phyloP scores from a whole-genome alignment of 257 asterid species.

The Solanum arcanum region DNA sequence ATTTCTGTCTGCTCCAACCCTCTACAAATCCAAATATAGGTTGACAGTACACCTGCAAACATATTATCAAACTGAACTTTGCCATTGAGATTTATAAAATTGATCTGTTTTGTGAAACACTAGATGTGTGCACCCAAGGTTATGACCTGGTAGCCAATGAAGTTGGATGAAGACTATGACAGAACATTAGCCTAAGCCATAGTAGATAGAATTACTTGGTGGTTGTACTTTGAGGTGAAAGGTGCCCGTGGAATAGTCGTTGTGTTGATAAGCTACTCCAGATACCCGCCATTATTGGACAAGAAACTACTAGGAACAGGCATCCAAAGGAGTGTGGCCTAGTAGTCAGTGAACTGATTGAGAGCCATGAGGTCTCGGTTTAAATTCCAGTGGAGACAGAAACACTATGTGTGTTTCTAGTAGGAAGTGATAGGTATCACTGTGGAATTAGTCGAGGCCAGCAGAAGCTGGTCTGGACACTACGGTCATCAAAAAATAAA shows the following conservation, averaged over 20 bases:
- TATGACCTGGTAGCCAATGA: not conserved
- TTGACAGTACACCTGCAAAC: slow-evolving; percentile 40
- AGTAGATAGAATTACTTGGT: not conserved
- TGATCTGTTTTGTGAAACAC: not conserved
- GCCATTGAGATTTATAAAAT: not conserved
- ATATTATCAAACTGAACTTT: not conserved
- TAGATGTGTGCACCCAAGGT: not conserved
- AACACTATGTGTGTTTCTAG: not conserved
- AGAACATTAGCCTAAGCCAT: not conserved
- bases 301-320: not conserved
- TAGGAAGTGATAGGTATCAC: not conserved
- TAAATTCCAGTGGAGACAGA: not conserved
- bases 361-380: not conserved
- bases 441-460: not conserved
- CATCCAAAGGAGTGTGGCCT: not conserved
- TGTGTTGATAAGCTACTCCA: not conserved
- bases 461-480: not conserved
- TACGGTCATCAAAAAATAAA: not conserved
- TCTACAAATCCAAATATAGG: slow-evolving; percentile 53
- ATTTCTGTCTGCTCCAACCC: slow-evolving; percentile 12
- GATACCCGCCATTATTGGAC: not conserved
- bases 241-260: not conserved
- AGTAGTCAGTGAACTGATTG: not conserved
- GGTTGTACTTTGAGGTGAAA: not conserved
- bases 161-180: not conserved